A percentile compares a stretch with the other conserved stretches of the same genome.
phyloP scores from a whole-genome alignment of 2,329 filamentous ascomycete genomes.

The Aspergillus thermomutatus region DNA sequence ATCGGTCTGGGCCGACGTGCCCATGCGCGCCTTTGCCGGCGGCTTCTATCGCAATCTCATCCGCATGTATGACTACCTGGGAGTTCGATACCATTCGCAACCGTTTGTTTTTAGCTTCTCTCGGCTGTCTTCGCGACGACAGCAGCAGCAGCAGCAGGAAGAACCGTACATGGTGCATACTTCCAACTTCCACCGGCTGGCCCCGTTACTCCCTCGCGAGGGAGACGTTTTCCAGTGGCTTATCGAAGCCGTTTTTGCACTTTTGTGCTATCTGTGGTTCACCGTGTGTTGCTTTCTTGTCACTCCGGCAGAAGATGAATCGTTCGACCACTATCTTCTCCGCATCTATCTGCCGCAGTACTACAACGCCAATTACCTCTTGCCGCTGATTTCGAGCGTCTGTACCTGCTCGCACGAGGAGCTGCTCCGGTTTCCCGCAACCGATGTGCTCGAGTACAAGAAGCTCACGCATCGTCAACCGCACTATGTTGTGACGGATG shows the following conservation, averaged over 20 bases:
- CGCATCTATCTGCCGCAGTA: slow-evolving; percentile 49
- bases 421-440: slow-evolving; percentile 19
- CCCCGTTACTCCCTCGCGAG: slow-evolving; percentile 41
- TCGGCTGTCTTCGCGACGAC: slow-evolving; percentile 17
- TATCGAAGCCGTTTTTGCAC: slow-evolving; percentile 44
- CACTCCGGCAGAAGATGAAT: slow-evolving; percentile 40
- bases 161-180: slow-evolving; percentile 52
- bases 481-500: slow-evolving; percentile 18
- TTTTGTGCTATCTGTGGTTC: slow-evolving; percentile 54
- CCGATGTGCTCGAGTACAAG: slow-evolving; percentile 18
- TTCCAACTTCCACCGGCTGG: slow-evolving; percentile 52
- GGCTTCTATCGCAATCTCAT: slow-evolving; percentile 56
- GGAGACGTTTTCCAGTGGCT: slow-evolving; percentile 39
- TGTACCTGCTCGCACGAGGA: slow-evolving; percentile 22
- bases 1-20: slow-evolving; percentile 44
- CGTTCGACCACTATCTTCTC: slow-evolving; percentile 48
- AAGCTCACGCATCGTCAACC: slow-evolving; percentile 17
- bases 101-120: slow-evolving; percentile 55
- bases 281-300: slow-evolving; percentile 51
- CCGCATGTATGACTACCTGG: slow-evolving; percentile 55
- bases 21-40: slow-evolving; percentile 51
- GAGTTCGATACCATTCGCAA: slow-evolving; percentile 48
- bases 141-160: slow-evolving; percentile 3
- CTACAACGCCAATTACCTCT: slow-evolving; percentile 50
- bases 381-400: slow-evolving; percentile 47